Percentiles rank a stretch among this genome's conserved stretches.
Conservation (phyloP, 768 basidiomycete genomes). For the Panellus pusillus region DNA sequence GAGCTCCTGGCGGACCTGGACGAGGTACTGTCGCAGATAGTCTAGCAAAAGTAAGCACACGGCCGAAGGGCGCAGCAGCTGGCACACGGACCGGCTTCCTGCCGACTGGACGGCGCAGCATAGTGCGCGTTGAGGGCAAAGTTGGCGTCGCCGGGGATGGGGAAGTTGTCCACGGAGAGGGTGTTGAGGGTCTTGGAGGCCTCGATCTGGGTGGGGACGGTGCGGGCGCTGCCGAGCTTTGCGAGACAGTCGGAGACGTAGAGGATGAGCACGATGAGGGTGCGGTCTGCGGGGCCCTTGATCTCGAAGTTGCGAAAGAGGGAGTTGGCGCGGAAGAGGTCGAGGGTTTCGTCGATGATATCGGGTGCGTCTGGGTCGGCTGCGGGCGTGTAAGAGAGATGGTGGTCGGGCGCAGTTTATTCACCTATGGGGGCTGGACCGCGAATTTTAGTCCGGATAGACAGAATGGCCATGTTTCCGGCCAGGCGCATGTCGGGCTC, state of each 20-base stretch:
- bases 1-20: constrained; percentile 91
- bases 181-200: constrained; percentile 89
- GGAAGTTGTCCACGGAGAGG: constrained; percentile 88
- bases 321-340: constrained; percentile 97
- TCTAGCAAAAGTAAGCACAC: constrained; percentile 45
- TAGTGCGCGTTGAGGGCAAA: constrained; percentile 94
- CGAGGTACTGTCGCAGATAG: constrained; percentile 85
- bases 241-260: constrained; percentile 97
- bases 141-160: constrained; percentile 93
- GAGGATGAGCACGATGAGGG: constrained; percentile 95
- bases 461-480: constrained; percentile 88
- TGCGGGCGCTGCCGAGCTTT: constrained; percentile 75
- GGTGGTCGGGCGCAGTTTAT: constrained; percentile 22
- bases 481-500: constrained; percentile 77
- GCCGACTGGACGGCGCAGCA: constrained; percentile 69
- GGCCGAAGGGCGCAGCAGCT: not conserved
- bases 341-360: constrained; percentile 93
- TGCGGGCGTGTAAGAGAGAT: constrained; percentile 32
- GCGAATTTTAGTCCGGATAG: constrained; percentile 88
- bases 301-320: constrained; percentile 99
- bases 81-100: constrained; percentile 68
- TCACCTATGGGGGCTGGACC: constrained; percentile 86
- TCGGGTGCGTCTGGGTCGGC: constrained; percentile 80
- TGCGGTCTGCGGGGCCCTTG: constrained; percentile 94
- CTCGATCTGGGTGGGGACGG: constrained; percentile 74